These are phyloP conservation scores for Microbotryomycetes sp. DNA, from an alignment of 1,284 basidiomycete genomes.

Conservation along the genomic window DNA sequence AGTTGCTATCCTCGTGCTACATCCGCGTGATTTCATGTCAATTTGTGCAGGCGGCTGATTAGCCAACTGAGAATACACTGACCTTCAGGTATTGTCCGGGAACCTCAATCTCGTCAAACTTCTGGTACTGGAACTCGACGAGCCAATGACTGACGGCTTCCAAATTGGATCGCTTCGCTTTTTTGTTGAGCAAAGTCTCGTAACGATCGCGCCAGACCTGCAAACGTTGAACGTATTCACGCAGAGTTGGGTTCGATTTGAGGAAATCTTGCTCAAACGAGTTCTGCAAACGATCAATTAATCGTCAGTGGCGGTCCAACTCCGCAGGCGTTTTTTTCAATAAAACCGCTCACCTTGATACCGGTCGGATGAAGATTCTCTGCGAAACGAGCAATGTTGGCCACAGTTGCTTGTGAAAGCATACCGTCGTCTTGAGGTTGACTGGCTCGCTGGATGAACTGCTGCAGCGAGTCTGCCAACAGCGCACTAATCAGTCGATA, in stretches of 20 bases:
- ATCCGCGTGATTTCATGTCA: conserved; percentile 1
- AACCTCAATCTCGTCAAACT: conserved; percentile 96
- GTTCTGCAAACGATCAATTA: conserved; percentile 49
- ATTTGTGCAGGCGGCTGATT: no score
- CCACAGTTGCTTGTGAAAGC: conserved; percentile 53
- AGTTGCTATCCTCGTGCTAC: conserved; percentile 88
- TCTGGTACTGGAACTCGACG: conserved; percentile 95
- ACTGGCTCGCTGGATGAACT: conserved; percentile 59
- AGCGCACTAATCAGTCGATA: conserved; percentile 86
- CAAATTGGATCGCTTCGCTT: conserved; percentile 78
- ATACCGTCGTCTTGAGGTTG: conserved; percentile 60
- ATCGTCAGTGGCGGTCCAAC: not conserved
- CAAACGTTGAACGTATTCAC: conserved; percentile 82
- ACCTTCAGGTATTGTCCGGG: conserved; percentile 98
- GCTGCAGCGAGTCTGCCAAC: conserved; percentile 59
- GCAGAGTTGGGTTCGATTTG: conserved; percentile 67
- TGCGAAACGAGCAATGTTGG: conserved; percentile 65
- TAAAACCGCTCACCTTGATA: conserved; percentile 20
- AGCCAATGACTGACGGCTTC: conserved; percentile 89
- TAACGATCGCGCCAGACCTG: conserved; percentile 92
- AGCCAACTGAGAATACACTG: conserved; percentile 34
- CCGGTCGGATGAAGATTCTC: conserved; percentile 49
- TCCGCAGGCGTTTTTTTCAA: not conserved
- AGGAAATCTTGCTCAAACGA: conserved; percentile 93
- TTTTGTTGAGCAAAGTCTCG: conserved; percentile 73